Evolutionary conservation across 371 early-diverging fungal genomes (phyloP).

Genomic region (Mucor velutinosus): DNA sequence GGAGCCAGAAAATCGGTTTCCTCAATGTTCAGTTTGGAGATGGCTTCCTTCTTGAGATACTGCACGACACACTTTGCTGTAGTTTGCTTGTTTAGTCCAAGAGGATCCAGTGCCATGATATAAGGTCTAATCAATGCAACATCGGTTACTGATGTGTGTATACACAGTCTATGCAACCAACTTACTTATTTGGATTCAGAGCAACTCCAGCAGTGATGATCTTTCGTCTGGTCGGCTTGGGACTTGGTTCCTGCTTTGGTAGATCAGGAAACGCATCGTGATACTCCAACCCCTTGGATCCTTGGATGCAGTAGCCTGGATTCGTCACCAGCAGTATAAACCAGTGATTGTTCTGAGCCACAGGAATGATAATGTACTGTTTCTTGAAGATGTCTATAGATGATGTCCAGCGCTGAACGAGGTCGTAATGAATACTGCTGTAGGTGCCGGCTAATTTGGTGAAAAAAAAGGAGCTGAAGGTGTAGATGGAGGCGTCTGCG

Average conservation of each 20-base stretch:
- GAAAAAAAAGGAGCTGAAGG: slow-evolving; percentile 25
- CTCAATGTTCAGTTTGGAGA: slow-evolving; percentile 1
- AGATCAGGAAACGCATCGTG: background rate
- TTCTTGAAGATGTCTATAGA: slow-evolving; percentile 22
- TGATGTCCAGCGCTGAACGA: slow-evolving; percentile 16
- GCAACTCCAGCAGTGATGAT: background rate
- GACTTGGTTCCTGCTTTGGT: background rate
- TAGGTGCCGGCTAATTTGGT: slow-evolving; percentile 8
- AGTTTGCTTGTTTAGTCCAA: background rate
- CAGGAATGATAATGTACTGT: slow-evolving; percentile 15
- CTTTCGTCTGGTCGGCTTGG: background rate
- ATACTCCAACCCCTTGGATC: background rate
- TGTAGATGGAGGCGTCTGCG: slow-evolving; percentile 3
- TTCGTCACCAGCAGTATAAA: slow-evolving; percentile 15
- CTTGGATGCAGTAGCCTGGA: slow-evolving; percentile 14
- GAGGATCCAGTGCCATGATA: slow-evolving; percentile 17
- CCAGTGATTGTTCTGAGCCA: slow-evolving; percentile 25
- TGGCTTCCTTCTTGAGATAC: slow-evolving; percentile 22
- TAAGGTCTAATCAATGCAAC: slow-evolving; percentile 14
- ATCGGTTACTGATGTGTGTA: background rate
- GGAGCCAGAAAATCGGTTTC: slow-evolving; percentile 12
- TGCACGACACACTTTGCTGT: background rate
- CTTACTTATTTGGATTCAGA: slow-evolving; percentile 8
- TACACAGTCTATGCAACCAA: background rate
- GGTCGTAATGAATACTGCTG: slow-evolving; percentile 5